Base-by-base conservation (phyloP, 495 filamentous ascomycete species). In the Penicillium riverlandense region DNA sequence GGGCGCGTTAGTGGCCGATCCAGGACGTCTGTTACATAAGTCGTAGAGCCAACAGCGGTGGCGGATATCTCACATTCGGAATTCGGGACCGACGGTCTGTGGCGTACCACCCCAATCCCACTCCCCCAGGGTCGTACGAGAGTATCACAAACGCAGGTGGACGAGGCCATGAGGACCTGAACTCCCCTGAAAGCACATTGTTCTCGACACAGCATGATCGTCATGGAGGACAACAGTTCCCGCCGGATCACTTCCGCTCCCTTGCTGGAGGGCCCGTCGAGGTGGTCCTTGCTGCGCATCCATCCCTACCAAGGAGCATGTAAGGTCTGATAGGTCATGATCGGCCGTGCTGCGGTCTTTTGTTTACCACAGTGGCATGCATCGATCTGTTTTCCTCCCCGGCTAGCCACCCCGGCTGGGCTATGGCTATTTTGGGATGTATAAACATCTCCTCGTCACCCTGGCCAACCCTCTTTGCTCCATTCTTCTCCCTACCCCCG, bases 341-440 rank as follows among this genome's bases (percentile, higher is more conserved):
- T 53, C 47, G 59, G 66, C 66, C 53, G 63, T 69, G 64, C 64
- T 46, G 48, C 38, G 52, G 57, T 48, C 55, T 57, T 69, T 65
- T 72, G 69, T 72, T 72, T 69, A 70, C 63, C 50, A 61, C 66
- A 67, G 61, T 65, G 66, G 66, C 58, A 72, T 72, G 68, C 65
- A 59, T 22, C 22, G 22, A 22, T 58, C 58, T 45, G 50, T 40
- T 41, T 35, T 48, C 40, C 52, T 50, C 58, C 58, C 53, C 49
- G 56, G 48, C 53, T 58, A 52, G 45, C 43, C 45, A 49, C 42
- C 34, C 22, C 29, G 38, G 46, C 15, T 37, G n/a, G n/a, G n/a
- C 38, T 38, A 49, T 40, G 45, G 51, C 49, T 57, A 54, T 57
- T 59, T 63, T 50, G 47, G 54, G 33, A 37, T 62, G 49, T 68